These are phyloP conservation scores for Phytomonas sp. DNA, from an alignment of 208 protist species.

Conservation along the genomic window DNA sequence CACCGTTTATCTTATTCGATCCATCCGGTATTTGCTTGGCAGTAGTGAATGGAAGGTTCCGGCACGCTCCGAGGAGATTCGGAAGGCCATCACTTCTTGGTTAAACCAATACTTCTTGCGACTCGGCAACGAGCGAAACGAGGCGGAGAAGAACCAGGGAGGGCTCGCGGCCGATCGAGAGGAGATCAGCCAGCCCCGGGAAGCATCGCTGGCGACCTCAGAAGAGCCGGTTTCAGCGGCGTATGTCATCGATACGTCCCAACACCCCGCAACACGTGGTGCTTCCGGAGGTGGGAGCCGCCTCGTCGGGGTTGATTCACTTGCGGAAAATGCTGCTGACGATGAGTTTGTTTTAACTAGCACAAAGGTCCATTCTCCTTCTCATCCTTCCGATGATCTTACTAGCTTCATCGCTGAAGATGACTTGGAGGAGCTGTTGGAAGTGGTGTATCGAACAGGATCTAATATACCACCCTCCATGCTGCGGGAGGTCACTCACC, in stretches of 20 bases:
- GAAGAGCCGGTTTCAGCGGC: too few species aligned
- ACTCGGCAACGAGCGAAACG: neutral
- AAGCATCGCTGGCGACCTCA: too few species aligned
- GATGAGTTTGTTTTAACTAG: neutral
- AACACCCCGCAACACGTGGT: too few species aligned
- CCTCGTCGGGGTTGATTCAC: neutral
- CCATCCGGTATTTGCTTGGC: conserved; percentile 15
- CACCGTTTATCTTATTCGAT: conserved; percentile 11
- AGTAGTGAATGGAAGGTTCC: neutral
- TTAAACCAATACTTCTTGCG: conserved; percentile 15
- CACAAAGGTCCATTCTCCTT: neutral
- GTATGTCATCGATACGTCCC: too few species aligned
- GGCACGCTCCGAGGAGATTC: conserved; percentile 1
- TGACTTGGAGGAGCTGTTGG: conserved; percentile 28
- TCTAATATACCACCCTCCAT: conserved; percentile 12
- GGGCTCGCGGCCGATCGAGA: neutral
- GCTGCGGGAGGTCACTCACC: neutral
- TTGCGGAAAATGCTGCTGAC: neutral
- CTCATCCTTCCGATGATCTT: conserved; percentile 4
- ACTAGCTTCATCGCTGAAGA: conserved; percentile 11
- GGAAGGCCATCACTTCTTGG: conserved; percentile 11
- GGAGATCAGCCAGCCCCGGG: too few species aligned
- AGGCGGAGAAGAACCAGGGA: neutral
- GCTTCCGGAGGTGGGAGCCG: neutral
- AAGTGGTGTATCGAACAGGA: conserved; percentile 15